Evolutionary conservation across 2,329 filamentous ascomycete genomes (phyloP).

Genomic region (Aspergillus sp.): DNA sequence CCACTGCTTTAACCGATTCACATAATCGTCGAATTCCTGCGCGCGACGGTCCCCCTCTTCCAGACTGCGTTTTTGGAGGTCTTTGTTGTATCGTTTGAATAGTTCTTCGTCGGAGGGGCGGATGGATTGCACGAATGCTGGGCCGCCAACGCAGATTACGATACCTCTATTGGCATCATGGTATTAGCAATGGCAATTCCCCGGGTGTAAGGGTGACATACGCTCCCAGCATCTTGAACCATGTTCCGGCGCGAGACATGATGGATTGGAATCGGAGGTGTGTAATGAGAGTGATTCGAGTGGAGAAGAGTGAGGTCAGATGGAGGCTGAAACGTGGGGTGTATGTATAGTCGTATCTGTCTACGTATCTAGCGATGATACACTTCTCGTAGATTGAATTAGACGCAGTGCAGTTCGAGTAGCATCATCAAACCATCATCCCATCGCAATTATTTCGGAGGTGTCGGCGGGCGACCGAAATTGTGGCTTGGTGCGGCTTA

Average conservation of each 20-base stretch:
- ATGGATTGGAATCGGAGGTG: slow-evolving; percentile 11
- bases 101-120: slow-evolving; percentile 85
- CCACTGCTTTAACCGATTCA: slow-evolving; percentile 76
- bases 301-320: not conserved
- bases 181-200: slow-evolving; percentile 1
- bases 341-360: too few species aligned
- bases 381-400: too few species aligned
- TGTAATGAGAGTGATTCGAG: not conserved
- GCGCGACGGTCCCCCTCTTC: slow-evolving; percentile 70
- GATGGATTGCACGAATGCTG: slow-evolving; percentile 69
- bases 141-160: slow-evolving; percentile 73
- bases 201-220: slow-evolving; percentile 41
- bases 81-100: slow-evolving; percentile 85
- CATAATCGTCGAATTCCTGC: slow-evolving; percentile 86
- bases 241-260: slow-evolving; percentile 44
- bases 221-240: slow-evolving; percentile 67
- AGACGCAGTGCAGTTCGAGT: too few species aligned
- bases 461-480: too few species aligned
- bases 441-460: too few species aligned
- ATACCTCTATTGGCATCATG: slow-evolving; percentile 55
- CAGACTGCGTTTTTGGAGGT: slow-evolving; percentile 83
- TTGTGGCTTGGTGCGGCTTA: too few species aligned
- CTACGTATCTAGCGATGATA: too few species aligned
- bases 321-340: too few species aligned
- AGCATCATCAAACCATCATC: too few species aligned